Evolutionary conservation across 1,139 yeast genomes (phyloP).

Genomic region (Geotrichum armillariae): DNA sequence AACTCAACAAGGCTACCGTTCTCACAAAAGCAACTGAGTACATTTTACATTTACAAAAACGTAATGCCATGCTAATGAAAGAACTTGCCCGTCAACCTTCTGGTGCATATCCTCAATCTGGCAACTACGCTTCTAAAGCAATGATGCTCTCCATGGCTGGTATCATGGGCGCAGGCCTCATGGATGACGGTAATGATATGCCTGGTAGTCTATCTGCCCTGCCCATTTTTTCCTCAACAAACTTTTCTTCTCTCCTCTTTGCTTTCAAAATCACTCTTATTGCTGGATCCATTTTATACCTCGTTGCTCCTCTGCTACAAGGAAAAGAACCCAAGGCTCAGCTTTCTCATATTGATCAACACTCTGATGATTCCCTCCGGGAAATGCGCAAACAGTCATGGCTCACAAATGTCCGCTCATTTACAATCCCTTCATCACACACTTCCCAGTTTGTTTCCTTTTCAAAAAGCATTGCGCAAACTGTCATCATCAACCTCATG

Average conservation of each 20-base stretch:
- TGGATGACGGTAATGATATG: slow-evolving; percentile 31
- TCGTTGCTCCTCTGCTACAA: slow-evolving; percentile 28
- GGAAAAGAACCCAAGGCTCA: slow-evolving; percentile 4
- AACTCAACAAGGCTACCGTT: slow-evolving; percentile 85
- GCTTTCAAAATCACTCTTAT: slow-evolving; percentile 33
- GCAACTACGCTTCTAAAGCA: slow-evolving; percentile 32
- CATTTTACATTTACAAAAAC: slow-evolving; percentile 74
- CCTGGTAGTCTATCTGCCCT: slow-evolving; percentile 38
- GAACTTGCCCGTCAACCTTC: slow-evolving; percentile 44
- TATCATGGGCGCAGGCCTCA: slow-evolving; percentile 39
- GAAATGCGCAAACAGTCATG: slow-evolving; percentile 30
- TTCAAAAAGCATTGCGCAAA: slow-evolving; percentile 20
- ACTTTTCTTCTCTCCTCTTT: slow-evolving; percentile 23
- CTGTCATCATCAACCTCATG: slow-evolving; percentile 22
- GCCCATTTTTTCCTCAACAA: slow-evolving; percentile 31
- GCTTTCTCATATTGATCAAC: slow-evolving; percentile 4
- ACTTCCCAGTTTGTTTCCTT: slow-evolving; percentile 21
- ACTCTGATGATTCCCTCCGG: slow-evolving; percentile 10
- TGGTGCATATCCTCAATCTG: slow-evolving; percentile 18
- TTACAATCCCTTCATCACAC: slow-evolving; percentile 26
- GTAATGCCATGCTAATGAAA: slow-evolving; percentile 55
- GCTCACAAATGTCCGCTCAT: slow-evolving; percentile 31
- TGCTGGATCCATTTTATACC: slow-evolving; percentile 34
- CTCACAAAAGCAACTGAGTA: slow-evolving; percentile 89
- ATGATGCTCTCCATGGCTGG: slow-evolving; percentile 44